Conservation (phyloP, 805 yeast species). For the Candida qinlingensis region DNA sequence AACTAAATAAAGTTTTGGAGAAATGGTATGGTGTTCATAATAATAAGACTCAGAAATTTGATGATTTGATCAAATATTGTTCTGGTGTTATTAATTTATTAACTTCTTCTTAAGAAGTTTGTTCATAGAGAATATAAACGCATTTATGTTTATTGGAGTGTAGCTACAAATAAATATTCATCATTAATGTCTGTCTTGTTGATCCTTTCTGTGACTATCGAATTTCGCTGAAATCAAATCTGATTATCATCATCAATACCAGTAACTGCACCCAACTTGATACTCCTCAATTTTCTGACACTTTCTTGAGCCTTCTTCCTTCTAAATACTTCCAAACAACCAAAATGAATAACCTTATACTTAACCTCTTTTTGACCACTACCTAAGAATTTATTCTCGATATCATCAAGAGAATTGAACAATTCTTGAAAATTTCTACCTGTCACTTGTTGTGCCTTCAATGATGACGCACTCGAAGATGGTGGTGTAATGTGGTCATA, state of each 20-base stretch:
- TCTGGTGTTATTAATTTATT: slow-evolving; percentile 71
- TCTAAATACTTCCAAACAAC: slow-evolving; percentile 10
- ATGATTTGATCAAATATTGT: slow-evolving; percentile 69
- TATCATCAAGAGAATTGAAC: slow-evolving; percentile 40
- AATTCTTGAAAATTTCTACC: neutral
- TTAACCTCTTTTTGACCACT: neutral
- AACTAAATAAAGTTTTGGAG: slow-evolving; percentile 40
- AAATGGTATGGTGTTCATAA: slow-evolving; percentile 43
- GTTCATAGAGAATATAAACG: too few species aligned
- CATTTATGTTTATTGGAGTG: too few species aligned
- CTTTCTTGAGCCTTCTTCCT: neutral
- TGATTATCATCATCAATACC: too few species aligned
- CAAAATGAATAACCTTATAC: slow-evolving; percentile 18
- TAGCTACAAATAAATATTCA: too few species aligned
- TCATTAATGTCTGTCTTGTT: too few species aligned
- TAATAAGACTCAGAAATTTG: slow-evolving; percentile 44
- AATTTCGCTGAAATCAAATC: too few species aligned
- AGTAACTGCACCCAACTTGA: slow-evolving; percentile 4
- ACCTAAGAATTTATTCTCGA: slow-evolving; percentile 11
- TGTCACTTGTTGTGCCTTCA: neutral
- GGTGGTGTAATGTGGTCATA: slow-evolving; percentile 37
- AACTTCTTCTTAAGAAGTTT: slow-evolving; percentile 18
- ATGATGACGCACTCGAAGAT: neutral
- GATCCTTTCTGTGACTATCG: too few species aligned
- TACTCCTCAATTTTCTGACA: slow-evolving; percentile 12